Base-by-base conservation (phyloP, 495 filamentous ascomycete species). In the Wilcoxina mikolae region DNA sequence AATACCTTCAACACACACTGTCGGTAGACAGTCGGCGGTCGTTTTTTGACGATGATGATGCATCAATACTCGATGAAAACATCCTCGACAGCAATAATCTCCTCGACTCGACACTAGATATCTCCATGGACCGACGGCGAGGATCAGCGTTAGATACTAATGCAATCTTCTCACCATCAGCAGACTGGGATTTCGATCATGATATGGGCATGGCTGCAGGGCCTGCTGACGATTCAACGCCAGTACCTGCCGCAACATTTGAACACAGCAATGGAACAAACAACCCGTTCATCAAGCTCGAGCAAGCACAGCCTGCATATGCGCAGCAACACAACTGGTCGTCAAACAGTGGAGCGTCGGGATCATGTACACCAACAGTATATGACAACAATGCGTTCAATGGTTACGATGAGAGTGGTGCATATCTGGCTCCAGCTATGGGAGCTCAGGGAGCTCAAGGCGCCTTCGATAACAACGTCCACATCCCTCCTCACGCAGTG, bases 61-160 rank as follows among this genome's bases (percentile, higher is more conserved):
- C 78, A 68, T 83, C 77, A 67, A 82, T 88, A 68, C 72, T 93
- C 58, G 86, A 93, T 70, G 84, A 90, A 42, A 82, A 84, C 71
- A 89, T 89, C 65, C 76, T 90, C 57, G 85, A 88, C 67, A 73
- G 72, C 58, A 75, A 71, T 65, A 70, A 63, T 59, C 76, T 74
- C 65, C 75, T 74, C 65, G 78, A 82, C 64, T 78, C 78, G 15
- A 78, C 80, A 29, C 71, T 86, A 60, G 81, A 84, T 59, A 78
- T 86, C 69, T 80, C 83, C 41, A 75, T 81, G 70, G 74, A 72
- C 55, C 77, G 76, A 58, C 76, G 77, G 71, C 77, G 82, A 65
- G 76, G 81, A 66, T 75, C 83, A 56, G 83, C 84, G 49, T 85
- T 87, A 69, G 80, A 81, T 57, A 78, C 81, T 31, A 71, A 80